Conservation (phyloP, 73 alveolate genomes). For the Stentor roeselii region DNA sequence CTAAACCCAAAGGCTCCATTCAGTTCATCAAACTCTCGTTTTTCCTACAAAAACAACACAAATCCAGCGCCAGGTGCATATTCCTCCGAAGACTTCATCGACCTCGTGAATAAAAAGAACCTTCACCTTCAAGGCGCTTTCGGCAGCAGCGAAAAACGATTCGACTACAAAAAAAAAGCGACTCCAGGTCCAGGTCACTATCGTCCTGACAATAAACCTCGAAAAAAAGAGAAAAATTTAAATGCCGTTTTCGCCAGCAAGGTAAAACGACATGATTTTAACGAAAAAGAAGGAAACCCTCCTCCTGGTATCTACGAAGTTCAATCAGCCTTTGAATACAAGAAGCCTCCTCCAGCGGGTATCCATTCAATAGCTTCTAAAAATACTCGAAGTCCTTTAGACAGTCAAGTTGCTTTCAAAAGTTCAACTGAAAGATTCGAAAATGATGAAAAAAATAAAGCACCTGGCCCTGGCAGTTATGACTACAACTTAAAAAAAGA, state of each 20-base stretch:
- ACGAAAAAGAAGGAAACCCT: slow-evolving; percentile 40
- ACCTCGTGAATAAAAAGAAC: slow-evolving; percentile 40
- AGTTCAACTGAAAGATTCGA: slow-evolving; percentile 37
- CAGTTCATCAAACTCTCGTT: slow-evolving; percentile 28
- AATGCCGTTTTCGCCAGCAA: slow-evolving; percentile 15
- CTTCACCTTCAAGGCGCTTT: slow-evolving; percentile 68
- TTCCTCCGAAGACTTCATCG: slow-evolving; percentile 30
- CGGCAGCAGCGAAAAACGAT: slow-evolving; percentile 71
- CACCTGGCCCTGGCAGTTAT: slow-evolving; percentile 47
- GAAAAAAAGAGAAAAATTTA: not conserved
- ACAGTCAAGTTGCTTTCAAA: slow-evolving; percentile 26
- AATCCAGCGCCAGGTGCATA: slow-evolving; percentile 76
- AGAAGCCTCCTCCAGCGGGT: slow-evolving; percentile 43
- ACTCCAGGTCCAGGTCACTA: slow-evolving; percentile 33
- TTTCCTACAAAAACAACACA: not conserved
- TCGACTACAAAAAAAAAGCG: slow-evolving; percentile 1
- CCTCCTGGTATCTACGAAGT: slow-evolving; percentile 72
- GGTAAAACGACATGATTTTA: not conserved
- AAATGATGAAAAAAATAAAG: slow-evolving; percentile 24
- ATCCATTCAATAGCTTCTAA: slow-evolving; percentile 40
- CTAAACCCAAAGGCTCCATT: slow-evolving; percentile 38
- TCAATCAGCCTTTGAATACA: slow-evolving; percentile 31
- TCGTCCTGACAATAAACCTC: slow-evolving; percentile 5
- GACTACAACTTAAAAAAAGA: not conserved
- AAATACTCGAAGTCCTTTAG: not conserved